Base-by-base conservation (phyloP, 768 basidiomycete species). In the Pulveroboletus frians region DNA sequence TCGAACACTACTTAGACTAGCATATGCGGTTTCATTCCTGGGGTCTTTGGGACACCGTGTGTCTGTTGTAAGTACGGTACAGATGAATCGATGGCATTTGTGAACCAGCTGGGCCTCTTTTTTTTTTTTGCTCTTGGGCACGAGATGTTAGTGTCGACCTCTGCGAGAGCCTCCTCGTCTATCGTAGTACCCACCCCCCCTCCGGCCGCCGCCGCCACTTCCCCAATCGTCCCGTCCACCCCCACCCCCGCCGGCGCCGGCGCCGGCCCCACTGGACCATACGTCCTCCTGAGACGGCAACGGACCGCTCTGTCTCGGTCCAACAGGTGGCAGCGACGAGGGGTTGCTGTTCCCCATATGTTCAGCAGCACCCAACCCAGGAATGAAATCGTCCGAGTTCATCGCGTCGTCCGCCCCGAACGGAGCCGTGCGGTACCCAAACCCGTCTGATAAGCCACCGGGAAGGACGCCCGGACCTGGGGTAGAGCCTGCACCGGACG, bases 381-480 rank as follows among this genome's bases (percentile, higher is more conserved):
- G 87, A 17, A 87, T 81, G 52, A 75, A 73, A 52, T 81, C 81
- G 38, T 85, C 84, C 42, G 63, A 63, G n/a, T 60, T 69, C 44
- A 62, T 69, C 42, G 45, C 40, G 26, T 64, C 65, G 32, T 60
- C 66, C 26, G 47, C 50, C 30, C 56, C 60, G 37, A 68, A 62
- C 34, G 53, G 34, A 15, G 39, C 23, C 18, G 65, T 63, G 4
- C 65, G 62, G 13, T 60, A 59, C 46, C 65, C 56, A 14, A 56
- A 56, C 17, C 57, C 59, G 8, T 56, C 61, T 8, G 52, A 46
- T 31, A 58, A 2, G 18, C 47, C 57, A 9, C 60, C 56, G 4
- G 56, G 55, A 1, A 61, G 17, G 44, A 43, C 14, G 4, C 59
- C 62, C 23, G 55, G n/a, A 1, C 27, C 39, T 23, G 13, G 14